Base-by-base conservation (phyloP, 768 basidiomycete species). In the Suillus americanus region DNA sequence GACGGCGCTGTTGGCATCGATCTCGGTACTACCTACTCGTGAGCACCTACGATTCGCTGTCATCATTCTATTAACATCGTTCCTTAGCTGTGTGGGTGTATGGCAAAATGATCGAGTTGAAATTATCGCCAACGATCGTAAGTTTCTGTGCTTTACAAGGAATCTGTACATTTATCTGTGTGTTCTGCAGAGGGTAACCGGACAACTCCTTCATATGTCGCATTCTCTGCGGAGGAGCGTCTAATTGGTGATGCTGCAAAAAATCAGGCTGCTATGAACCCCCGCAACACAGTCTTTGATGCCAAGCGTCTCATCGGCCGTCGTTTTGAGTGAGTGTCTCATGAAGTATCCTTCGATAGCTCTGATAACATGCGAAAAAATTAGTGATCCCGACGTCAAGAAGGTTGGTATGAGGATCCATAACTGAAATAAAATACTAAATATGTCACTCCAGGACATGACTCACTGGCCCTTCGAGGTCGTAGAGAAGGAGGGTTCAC, bases 51-150 rank as follows among this genome's bases (percentile, higher is more conserved):
- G 20, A 40, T 38, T 51, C 64, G 48, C 69, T 30, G 37, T 65
- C 54, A 33, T 40, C 33, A 72, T 71, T 62, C 68, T 65, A 62
- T 66, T 68, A 37, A 62, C 59, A 37, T n/a, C 38, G 28, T 62
- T 62, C 71, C 61, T 73, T 43, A 97, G 95, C 56, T 99, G 96
- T 79, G 97, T 98, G 72, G 97, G 95, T 83, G 95, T 99, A 75
- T 98, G 96, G 96, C 94, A 97, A 86, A 95, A 97, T 80, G 97
- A 99, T 87, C 95, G 97, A 74, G 96, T 99, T 73, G 96, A 99
- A 80, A 98, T 98, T 84, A 98, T 98, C 77, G 91, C 94, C 82
- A 95, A 95, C 74, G 94, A 95, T 85, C 94, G 91, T 94, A 71
- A 79, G 92, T 61, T 16, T 43, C 51, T 62, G 63, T 61, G 62